These are phyloP conservation scores for Protomyces inundatus DNA, from an alignment of 1,139 yeast genomes.

Conservation along the genomic window DNA sequence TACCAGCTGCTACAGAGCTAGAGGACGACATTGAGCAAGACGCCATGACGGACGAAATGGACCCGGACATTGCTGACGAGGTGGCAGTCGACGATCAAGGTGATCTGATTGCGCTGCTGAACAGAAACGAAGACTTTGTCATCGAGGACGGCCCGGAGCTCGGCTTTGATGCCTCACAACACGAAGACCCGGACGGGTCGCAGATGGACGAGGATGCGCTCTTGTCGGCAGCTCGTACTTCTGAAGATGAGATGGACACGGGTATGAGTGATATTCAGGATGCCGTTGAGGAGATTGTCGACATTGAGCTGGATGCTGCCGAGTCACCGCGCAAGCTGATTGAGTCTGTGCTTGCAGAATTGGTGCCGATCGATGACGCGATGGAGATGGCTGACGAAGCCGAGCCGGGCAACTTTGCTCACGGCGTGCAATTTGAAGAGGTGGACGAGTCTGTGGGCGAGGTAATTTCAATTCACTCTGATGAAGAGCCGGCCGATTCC, in stretches of 20 bases:
- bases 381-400: neutral
- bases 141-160: neutral
- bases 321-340: neutral
- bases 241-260: neutral
- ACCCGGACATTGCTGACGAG: neutral
- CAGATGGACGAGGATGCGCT: neutral
- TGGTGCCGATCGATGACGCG: neutral
- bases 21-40: neutral
- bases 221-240: neutral
- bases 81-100: neutral
- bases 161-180: neutral
- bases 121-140: neutral
- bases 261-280: neutral
- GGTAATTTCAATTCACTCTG: neutral
- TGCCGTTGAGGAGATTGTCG: neutral
- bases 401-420: neutral
- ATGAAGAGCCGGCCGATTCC: neutral
- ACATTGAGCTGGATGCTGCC: neutral
- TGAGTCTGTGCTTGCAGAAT: neutral
- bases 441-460: neutral
- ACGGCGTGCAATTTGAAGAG: neutral
- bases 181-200: neutral
- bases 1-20: neutral
- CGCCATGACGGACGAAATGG: neutral
- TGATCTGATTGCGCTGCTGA: neutral